These are phyloP conservation scores for Porcisia deanei DNA, from an alignment of 208 protist genomes.

Conservation along the genomic window DNA sequence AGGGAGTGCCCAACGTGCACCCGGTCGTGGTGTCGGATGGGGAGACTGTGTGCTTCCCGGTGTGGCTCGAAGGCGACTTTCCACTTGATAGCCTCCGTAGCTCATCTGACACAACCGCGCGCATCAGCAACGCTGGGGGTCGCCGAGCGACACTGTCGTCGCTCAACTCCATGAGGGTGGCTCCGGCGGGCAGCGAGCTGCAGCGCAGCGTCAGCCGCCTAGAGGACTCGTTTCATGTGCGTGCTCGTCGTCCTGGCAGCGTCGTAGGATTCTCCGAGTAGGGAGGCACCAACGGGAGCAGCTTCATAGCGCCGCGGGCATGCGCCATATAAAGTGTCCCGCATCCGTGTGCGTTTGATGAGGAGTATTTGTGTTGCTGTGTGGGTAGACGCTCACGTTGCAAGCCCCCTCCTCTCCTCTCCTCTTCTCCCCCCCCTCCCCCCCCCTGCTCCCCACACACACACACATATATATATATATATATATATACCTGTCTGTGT, in stretches of 20 bases:
- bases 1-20: slow-evolving; percentile 65
- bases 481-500: no score
- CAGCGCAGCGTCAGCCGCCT: slow-evolving; percentile 16
- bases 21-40: slow-evolving; percentile 48
- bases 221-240: slow-evolving; percentile 19
- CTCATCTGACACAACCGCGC: slow-evolving; percentile 9
- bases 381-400: not conserved
- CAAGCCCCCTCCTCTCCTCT: not conserved
- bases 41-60: slow-evolving; percentile 37
- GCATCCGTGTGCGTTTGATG: not conserved
- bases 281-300: slow-evolving; percentile 14
- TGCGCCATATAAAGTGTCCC: not conserved
- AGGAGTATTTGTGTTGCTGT: not conserved
- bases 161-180: slow-evolving; percentile 9
- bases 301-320: slow-evolving; percentile 4
- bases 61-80: slow-evolving; percentile 76
- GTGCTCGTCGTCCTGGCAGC: slow-evolving; percentile 7
- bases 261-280: slow-evolving; percentile 12
- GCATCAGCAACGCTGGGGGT: slow-evolving; percentile 10
- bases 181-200: slow-evolving; percentile 15
- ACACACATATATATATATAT: no score
- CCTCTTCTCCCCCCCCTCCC: not conserved
- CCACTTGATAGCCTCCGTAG: slow-evolving; percentile 35
- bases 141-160: slow-evolving; percentile 19
- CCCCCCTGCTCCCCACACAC: not conserved